Evolutionary conservation across 78 protist genomes (phyloP), one percentile per base, ranked within the genome.

Genomic region (Corallochytrium limacisporum): DNA sequence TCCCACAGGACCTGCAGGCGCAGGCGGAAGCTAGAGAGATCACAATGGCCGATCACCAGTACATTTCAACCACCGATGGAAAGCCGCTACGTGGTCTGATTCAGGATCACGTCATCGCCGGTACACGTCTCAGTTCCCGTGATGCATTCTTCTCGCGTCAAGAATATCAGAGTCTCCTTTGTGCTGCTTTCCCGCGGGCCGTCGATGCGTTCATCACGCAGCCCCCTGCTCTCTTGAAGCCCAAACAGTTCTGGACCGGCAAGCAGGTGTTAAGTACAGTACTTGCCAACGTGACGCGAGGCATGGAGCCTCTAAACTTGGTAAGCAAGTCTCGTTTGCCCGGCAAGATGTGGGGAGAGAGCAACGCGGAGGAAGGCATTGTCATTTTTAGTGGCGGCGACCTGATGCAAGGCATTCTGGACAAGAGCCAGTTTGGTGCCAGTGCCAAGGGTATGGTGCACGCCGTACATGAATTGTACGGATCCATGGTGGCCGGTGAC

Each of bases 1-100:
- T 90, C 54, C 97, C 97, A 16, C 66, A 78, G 62, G 16, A 12
- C 50, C 60, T 70, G 55, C 18, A 74, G 28, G 88, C 91, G 29
- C 75, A 79, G 2, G 81, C 93, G 0, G 97, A 92, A 67, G 87
- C 92, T 3, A 61, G 70, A 44, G 37, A 35, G 46, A 78, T 94
- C 35, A 91, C 91, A 22, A 69, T 74, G 39, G 82, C 84, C 9
- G 80, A 68, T 39, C 43, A 66, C 72, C 72, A 66, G 22, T 66
- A 66, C 43, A 0, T 66, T 43, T 12, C 47, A 13, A 16, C 47
- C 47, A 43, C 12, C 24, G 24, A 50, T 20, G 99, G 98, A 8
- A 55, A 48, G 10, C 99, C 99, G 8, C 35, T 97, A 15, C 86
- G 99, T 3, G 99, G 99, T 71, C 67, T 97, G 47, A 95, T 97